Percentiles rank a stretch among this genome's conserved stretches.
These are phyloP conservation scores for Entomortierella chlamydospora DNA, from an alignment of 192 early-diverging fungal species.

Conservation along the genomic window DNA sequence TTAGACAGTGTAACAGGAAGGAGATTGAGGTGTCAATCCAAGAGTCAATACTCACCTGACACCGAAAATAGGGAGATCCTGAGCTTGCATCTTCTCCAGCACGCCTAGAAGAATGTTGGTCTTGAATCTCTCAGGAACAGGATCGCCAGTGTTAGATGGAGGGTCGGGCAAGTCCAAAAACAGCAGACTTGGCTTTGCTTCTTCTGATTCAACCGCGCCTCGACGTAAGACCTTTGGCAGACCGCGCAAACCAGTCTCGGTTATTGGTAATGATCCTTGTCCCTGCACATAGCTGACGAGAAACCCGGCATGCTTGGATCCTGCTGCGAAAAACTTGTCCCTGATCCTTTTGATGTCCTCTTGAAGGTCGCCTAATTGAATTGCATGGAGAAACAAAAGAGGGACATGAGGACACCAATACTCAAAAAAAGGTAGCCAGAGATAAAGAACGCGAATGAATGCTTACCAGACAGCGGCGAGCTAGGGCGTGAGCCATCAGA, in stretches of 20 bases:
- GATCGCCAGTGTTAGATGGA: constrained; percentile 2
- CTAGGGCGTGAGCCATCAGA: no score
- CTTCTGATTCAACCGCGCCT: neutral
- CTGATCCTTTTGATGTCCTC: constrained; percentile 15
- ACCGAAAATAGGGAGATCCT: constrained; percentile 21
- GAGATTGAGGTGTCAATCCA: no score
- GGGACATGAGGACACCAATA: no score
- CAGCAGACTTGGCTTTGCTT: constrained; percentile 22
- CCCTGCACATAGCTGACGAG: no score
- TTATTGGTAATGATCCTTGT: constrained; percentile 13
- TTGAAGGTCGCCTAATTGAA: constrained; percentile 17
- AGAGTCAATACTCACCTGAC: no score
- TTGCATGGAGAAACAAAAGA: no score
- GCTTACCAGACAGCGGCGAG: no score
- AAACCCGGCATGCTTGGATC: constrained; percentile 9
- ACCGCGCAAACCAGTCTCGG: neutral
- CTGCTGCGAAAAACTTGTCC: constrained; percentile 8
- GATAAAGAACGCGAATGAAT: no score
- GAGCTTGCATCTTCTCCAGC: constrained; percentile 15
- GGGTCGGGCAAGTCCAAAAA: constrained; percentile 28
- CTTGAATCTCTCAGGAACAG: constrained; percentile 15
- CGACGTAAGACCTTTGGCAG: constrained; percentile 23
- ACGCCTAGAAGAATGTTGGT: constrained; percentile 10
- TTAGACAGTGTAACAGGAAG: no score
- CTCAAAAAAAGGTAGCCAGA: no score